phyloP scores from a whole-genome alignment of 192 early-diverging fungal species.

The Linnemannia exigua region DNA sequence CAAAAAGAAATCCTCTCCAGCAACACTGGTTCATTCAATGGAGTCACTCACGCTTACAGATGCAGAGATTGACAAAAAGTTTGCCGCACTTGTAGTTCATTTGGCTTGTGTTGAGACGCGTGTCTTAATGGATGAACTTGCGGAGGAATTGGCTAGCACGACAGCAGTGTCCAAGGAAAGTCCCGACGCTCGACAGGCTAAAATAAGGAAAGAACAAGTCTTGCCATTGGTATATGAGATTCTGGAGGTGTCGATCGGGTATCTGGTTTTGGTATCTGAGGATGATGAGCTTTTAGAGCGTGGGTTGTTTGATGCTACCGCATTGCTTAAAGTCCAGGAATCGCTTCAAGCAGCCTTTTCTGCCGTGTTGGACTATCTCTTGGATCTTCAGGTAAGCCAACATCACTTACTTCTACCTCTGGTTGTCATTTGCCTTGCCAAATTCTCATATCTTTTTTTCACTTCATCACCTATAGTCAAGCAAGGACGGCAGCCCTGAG shows the following conservation, averaged over 20 bases:
- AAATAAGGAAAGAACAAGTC: constrained; percentile 34
- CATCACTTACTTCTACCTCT: background rate
- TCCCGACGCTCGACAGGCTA: constrained; percentile 1
- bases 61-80: constrained; percentile 46
- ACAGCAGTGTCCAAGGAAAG: background rate
- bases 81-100: constrained; percentile 35
- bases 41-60: constrained; percentile 30
- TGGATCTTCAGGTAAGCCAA: constrained; percentile 39
- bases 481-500: constrained; percentile 9
- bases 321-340: constrained; percentile 44
- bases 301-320: constrained; percentile 43
- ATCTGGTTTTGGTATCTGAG: constrained; percentile 35
- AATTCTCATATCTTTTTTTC: background rate
- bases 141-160: constrained; percentile 12
- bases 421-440: background rate
- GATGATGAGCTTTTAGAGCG: constrained; percentile 15
- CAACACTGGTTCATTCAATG: constrained; percentile 32
- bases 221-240: constrained; percentile 41
- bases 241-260: constrained; percentile 40
- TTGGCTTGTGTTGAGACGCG: constrained; percentile 41
- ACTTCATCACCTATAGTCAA: background rate
- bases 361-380: constrained; percentile 47
- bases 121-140: constrained; percentile 43
- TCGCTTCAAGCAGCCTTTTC: constrained; percentile 29
- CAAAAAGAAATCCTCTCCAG: constrained; percentile 37